Conservation (phyloP, 192 early-diverging fungal species). For the Mortierella alpina region DNA sequence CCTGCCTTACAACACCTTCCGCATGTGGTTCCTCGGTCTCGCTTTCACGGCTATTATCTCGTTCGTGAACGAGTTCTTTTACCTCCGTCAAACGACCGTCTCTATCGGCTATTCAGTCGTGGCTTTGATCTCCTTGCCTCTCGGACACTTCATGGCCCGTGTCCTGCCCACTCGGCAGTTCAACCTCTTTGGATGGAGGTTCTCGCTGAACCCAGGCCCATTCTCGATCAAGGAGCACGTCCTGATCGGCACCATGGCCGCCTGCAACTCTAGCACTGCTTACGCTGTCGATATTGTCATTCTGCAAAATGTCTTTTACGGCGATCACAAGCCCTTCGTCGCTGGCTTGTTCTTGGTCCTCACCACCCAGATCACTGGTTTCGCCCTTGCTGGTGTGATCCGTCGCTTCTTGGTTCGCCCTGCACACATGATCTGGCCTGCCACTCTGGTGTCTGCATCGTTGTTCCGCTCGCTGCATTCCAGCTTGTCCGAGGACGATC, state of each 20-base stretch:
- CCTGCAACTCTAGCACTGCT: conserved; percentile 55
- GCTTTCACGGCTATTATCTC: conserved; percentile 44
- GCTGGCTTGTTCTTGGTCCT: conserved; percentile 63
- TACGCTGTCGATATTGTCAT: conserved; percentile 64
- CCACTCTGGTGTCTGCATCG: conserved; percentile 73
- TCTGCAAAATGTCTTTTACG: conserved; percentile 62
- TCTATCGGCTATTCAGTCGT: conserved; percentile 52
- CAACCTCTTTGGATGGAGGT: conserved; percentile 54
- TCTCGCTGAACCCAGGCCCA: conserved; percentile 63
- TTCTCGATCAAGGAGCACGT: conserved; percentile 72
- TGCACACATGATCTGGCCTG: conserved; percentile 87
- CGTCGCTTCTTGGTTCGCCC: conserved; percentile 79
- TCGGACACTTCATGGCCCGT: conserved; percentile 54
- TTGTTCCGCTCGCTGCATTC: conserved; percentile 80
- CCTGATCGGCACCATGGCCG: conserved; percentile 63
- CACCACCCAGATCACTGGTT: conserved; percentile 60
- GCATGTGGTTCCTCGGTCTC: conserved; percentile 56
- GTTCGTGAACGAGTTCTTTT: conserved; percentile 63
- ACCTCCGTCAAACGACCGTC: conserved; percentile 54
- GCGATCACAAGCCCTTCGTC: conserved; percentile 59
- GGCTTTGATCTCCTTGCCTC: conserved; percentile 56
- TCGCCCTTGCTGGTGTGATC: conserved; percentile 49
- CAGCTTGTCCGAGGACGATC: conserved; percentile 14
- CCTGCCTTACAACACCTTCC: conserved; percentile 60
- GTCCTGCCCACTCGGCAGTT: conserved; percentile 50